Conservation (phyloP, 2,329 filamentous ascomycete species). For the Penicillium brasilianum region DNA sequence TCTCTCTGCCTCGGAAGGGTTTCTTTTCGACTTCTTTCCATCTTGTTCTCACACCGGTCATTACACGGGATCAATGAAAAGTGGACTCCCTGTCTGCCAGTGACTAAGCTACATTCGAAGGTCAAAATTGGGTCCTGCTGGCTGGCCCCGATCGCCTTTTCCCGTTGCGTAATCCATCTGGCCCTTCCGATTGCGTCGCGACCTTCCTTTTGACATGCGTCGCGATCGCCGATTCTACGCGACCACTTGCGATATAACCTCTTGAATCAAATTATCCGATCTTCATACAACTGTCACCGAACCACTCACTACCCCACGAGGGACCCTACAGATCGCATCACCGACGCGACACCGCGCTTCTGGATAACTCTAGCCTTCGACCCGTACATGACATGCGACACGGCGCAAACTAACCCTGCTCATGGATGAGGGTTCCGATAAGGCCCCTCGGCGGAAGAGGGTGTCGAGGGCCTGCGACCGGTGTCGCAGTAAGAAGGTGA, state of each 20-base stretch:
- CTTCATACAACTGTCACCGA: neutral
- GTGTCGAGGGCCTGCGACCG: conserved; percentile 53
- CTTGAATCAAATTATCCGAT: neutral
- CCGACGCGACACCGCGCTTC: neutral
- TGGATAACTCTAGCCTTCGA: neutral
- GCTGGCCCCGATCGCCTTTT: conserved; percentile 4
- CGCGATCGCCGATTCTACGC: conserved; percentile 1
- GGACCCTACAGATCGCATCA: too few relatives aligned
- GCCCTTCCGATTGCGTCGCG: conserved; percentile 18
- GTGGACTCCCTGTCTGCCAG: neutral
- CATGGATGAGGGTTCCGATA: conserved; percentile 49
- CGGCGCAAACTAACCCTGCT: conserved; percentile 32
- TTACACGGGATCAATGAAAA: neutral
- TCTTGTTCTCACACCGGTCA: conserved; percentile 6
- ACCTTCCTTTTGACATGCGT: conserved; percentile 4
- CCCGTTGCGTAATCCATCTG: conserved; percentile 20
- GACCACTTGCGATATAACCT: neutral
- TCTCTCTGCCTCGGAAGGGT: neutral
- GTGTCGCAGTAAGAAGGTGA: conserved; percentile 51
- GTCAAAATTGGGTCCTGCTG: neutral
- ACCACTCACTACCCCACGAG: neutral
- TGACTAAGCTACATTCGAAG: conserved; percentile 7
- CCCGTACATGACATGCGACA: conserved; percentile 33
- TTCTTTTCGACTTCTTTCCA: neutral
- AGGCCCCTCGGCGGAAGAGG: conserved; percentile 49